Conservation (phyloP, 805 yeast genomes). For the Myxozyma lipomycoides region DNA sequence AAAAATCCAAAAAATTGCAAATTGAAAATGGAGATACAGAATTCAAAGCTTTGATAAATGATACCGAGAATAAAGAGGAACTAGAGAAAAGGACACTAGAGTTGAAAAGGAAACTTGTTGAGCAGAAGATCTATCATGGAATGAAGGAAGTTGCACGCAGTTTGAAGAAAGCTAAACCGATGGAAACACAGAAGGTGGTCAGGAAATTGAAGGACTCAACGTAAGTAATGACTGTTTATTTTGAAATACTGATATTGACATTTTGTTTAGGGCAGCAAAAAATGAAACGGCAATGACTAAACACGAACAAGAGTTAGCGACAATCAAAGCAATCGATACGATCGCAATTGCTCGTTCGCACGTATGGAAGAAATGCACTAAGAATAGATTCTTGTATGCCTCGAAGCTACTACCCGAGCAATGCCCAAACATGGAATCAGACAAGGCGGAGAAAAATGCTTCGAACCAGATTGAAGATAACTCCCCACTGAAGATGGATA, state of each 20-base stretch:
- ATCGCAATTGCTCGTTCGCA: slow-evolving; percentile 24
- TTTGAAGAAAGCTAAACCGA: slow-evolving; percentile 34
- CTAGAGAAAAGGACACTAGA: slow-evolving; percentile 9
- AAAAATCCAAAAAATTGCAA: slow-evolving; percentile 3
- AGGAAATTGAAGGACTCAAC: slow-evolving; percentile 32
- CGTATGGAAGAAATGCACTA: slow-evolving; percentile 15
- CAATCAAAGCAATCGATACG: slow-evolving; percentile 26
- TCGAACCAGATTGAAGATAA: slow-evolving; percentile 4
- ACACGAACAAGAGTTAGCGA: slow-evolving; percentile 29
- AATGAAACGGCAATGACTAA: slow-evolving; percentile 18
- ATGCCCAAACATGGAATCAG: slow-evolving; percentile 2
- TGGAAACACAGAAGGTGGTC: slow-evolving; percentile 36
- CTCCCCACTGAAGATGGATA: slow-evolving; percentile 15
- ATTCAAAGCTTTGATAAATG: not conserved
- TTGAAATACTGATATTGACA: not conserved
- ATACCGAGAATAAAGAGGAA: not conserved
- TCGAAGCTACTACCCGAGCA: slow-evolving; percentile 15
- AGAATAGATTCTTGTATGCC: slow-evolving; percentile 6
- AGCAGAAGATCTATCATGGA: slow-evolving; percentile 35
- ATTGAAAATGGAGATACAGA: slow-evolving; percentile 12
- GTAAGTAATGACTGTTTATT: slow-evolving; percentile 6
- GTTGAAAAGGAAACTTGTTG: slow-evolving; percentile 33
- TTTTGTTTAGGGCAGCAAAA: slow-evolving; percentile 10
- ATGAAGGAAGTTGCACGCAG: slow-evolving; percentile 30
- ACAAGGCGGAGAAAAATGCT: not conserved